Base-by-base conservation (phyloP, 208 protist species). In the Leishmania martiniquensis region DNA sequence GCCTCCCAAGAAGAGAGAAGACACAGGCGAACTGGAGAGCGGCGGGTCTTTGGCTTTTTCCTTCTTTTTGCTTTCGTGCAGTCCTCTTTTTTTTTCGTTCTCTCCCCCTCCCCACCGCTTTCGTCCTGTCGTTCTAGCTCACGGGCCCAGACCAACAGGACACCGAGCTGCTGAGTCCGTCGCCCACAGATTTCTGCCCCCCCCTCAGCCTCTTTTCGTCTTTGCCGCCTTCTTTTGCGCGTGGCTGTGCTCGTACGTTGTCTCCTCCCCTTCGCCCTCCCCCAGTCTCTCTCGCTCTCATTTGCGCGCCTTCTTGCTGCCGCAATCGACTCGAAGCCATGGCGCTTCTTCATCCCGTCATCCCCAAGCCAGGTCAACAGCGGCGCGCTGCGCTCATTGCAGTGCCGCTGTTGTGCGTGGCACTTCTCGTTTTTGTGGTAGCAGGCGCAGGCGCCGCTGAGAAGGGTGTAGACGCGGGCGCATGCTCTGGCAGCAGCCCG, bases 401-500 rank as follows among this genome's bases (percentile, higher is more conserved):
- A 25, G 71, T 44, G 32, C 49, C 39, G 15, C 59, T 81, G 22
- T 42, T 81, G 29, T 76, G 51, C 71, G 62, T 72, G 42, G 69
- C 59, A 7, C 45, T 81, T 49, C 20, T 76, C 22, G 34, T 51
- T 49, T 52, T 81, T 32, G 42, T 45, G 34, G 45, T 29, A 29
- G 60, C 49, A 1, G 70, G 60, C 10, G 60, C 62, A 42, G 32
- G 13, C 15, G 52, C 77, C 5, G 63, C 42, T 51, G n/a, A 60
- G 0, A 9, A 22, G 39, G 70, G 2, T n/a, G 37, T 39, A 22
- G 59, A 66, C 15, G 4, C 34, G 25, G 25, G 51, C 25, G 39
- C 34, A 4, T 81, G 77, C 60, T 81, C 70, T 32, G 68, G 68
- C 45, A 54, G 3, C 37, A 63, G 68, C 17, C 77, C 77, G 20